Conservation (phyloP, 116 monocot species). For the Zostera marina region DNA sequence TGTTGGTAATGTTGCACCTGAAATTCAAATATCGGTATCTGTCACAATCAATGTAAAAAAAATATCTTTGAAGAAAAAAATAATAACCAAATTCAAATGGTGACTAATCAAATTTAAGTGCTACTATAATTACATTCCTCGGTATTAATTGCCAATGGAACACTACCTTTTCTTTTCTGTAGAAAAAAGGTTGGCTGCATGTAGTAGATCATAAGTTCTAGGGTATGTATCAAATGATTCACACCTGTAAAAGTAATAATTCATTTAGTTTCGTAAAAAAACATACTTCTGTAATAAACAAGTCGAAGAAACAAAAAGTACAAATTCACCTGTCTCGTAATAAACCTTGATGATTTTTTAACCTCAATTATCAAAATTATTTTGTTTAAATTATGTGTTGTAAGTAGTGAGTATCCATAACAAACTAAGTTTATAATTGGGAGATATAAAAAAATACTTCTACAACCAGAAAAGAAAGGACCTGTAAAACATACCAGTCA, state of each 20-base stretch:
- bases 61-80: not conserved
- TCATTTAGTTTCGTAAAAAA: too few species aligned
- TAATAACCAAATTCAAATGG: not conserved
- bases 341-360: not conserved
- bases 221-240: conserved; percentile 75
- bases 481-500: conserved; percentile 97
- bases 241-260: conserved; percentile 28
- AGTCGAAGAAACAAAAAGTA: too few species aligned
- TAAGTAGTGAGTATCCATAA: too few species aligned
- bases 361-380: too few species aligned
- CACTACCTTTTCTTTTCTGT: conserved; percentile 48
- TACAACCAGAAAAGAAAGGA: too few species aligned
- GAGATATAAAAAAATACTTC: too few species aligned
- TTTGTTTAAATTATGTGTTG: too few species aligned
- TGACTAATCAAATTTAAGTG: not conserved
- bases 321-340: too few species aligned
- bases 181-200: conserved; percentile 44
- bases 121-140: not conserved
- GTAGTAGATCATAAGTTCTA: conserved; percentile 60
- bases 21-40: too few species aligned
- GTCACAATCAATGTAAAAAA: too few species aligned
- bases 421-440: too few species aligned
- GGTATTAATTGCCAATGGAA: not conserved
- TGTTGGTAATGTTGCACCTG: conserved; percentile 60
- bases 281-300: too few species aligned